Evolutionary conservation across 2,329 filamentous ascomycete genomes (phyloP), one percentile per base, ranked within the genome.

Genomic region (Fusarium sp.): DNA sequence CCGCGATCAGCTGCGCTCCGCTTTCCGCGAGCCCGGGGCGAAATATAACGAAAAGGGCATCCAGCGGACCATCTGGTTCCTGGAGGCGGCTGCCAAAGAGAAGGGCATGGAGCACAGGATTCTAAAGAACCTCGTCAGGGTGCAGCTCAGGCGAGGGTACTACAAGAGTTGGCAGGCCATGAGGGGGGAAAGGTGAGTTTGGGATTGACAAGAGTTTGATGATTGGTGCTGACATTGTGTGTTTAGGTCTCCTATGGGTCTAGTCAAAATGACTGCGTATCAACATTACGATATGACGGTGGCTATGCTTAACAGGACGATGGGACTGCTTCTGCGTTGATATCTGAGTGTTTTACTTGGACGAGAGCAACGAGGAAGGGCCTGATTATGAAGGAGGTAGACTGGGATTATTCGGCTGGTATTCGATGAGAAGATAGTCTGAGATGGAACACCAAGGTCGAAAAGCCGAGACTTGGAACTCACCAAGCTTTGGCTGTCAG

Each of bases 51-150:
- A 82, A 8, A 81, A 84, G 55, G 86, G 85, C 59, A 85, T 93
- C 60, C 83, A 87, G 70, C 90, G 91, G 69, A 96, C 94, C 0
- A 77, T 93, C 6, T 90, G 90, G 79, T 96, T 96, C 78, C 83
- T 96, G 1, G 83, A 89, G 35, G 88, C 90, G 44, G 94, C 94
- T 5, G 87, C 89, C 2, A 85, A 82, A 70, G 86, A 89, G 75
- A 88, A 82, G 64, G 93, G 93, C 0, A 75, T 94, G 35, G 94
- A 96, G 84, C 92, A 95, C 80, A 87, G 83, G 64, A 88, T 96
- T 10, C 78, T 96, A 64, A 93, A 91, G 82, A 95, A 92, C 73
- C 80, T 96, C 56, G 76, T 94, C 79, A 66, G 77, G 58, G 75
- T 81, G 35, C 77, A 76, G 70, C 36, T 70, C 56, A 63, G 66